A percentile compares a stretch with the other conserved stretches of the same genome.
Conservation (phyloP, 108 stramenopile genomes). For the Tribonema minus region DNA sequence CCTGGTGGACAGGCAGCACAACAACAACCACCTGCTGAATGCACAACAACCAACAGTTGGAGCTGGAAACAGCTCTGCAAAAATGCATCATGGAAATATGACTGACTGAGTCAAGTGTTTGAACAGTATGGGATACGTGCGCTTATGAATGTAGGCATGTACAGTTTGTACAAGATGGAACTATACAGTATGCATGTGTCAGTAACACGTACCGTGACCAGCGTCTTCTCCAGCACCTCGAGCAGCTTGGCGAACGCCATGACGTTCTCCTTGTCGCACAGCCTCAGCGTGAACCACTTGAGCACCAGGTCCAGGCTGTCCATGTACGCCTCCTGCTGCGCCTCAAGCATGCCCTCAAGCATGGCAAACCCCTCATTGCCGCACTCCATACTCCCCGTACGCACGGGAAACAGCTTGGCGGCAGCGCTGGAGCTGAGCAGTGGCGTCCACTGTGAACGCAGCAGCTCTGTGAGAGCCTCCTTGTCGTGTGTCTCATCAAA, state of each 20-base stretch:
- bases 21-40: no score
- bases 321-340: neutral
- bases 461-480: neutral
- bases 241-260: constrained; percentile 35
- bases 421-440: neutral
- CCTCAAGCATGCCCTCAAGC: no score
- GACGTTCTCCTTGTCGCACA: constrained; percentile 43
- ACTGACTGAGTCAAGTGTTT: neutral
- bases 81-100: neutral
- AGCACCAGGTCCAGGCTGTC: constrained; percentile 26
- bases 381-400: neutral
- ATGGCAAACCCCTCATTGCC: neutral
- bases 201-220: neutral
- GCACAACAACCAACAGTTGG: no score
- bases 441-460: neutral
- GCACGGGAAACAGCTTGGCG: neutral
- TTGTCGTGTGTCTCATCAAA: no score
- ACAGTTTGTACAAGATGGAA: neutral
- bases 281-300: constrained; percentile 37
- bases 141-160: no score
- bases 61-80: no score
- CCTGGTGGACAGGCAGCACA: no score
- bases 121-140: neutral
- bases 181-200: neutral
- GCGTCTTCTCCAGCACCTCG: neutral